phyloP scores from a whole-genome alignment of 179 eudicot genomes.

The Drosera spatulata region DNA sequence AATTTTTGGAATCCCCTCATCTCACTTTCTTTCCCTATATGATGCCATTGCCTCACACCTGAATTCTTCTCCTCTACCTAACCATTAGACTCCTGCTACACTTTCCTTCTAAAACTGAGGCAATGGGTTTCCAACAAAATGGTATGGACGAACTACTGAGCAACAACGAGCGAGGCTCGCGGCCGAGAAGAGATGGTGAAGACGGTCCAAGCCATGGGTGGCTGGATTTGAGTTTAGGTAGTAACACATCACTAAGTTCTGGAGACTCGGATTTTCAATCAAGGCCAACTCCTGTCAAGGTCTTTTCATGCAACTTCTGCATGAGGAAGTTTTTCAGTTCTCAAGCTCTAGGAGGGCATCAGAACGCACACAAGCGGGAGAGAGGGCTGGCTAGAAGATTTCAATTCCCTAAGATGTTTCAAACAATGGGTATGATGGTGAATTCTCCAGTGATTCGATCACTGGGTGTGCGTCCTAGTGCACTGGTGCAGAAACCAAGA shows the following conservation, averaged over 20 bases:
- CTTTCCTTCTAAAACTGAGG: background rate
- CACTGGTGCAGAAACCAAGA: conserved; percentile 40
- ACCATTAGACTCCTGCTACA: background rate
- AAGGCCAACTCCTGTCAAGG: background rate
- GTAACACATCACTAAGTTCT: background rate
- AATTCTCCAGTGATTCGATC: conserved; percentile 28
- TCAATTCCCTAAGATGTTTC: conserved; percentile 36
- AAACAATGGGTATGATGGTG: conserved; percentile 25
- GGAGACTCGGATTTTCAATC: background rate
- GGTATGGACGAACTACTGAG: background rate
- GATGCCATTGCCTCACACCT: background rate
- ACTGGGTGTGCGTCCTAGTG: conserved; percentile 43
- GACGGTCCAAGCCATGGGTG: background rate
- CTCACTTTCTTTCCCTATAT: background rate
- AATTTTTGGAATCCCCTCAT: background rate
- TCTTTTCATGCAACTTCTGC: background rate
- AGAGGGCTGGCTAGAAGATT: conserved; percentile 43
- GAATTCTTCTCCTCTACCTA: background rate
- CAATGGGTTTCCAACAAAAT: background rate
- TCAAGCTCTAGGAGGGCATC: conserved; percentile 26
- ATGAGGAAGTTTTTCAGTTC: background rate
- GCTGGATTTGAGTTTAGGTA: background rate
- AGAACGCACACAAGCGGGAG: conserved; percentile 59
- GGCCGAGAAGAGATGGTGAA: background rate
- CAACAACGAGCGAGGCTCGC: background rate